phyloP scores from a whole-genome alignment of 2,329 filamentous ascomycete genomes.

The Penicillium sp. region DNA sequence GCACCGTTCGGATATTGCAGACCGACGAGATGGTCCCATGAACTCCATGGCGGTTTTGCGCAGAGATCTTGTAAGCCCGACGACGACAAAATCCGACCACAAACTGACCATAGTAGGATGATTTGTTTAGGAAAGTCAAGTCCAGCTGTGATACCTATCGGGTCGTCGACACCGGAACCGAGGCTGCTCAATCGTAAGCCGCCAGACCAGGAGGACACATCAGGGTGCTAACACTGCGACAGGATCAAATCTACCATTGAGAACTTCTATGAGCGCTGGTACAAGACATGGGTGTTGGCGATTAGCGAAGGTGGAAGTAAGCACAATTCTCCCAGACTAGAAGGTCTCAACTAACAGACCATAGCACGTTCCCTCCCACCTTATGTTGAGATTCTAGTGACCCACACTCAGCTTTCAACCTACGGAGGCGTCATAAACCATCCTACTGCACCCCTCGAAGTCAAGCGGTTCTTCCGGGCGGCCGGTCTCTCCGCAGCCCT shows the following conservation, averaged over 20 bases:
- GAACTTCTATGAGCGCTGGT: conserved; percentile 66
- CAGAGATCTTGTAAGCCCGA: conserved; percentile 60
- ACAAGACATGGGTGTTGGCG: conserved; percentile 60
- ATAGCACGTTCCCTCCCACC: conserved; percentile 56
- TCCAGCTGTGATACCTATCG: conserved; percentile 42
- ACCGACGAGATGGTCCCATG: conserved; percentile 68
- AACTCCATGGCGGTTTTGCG: conserved; percentile 70
- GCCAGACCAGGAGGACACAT: neutral
- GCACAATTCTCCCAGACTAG: conserved; percentile 4
- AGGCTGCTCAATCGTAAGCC: conserved; percentile 35
- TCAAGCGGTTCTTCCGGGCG: conserved; percentile 71
- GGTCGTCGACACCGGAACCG: conserved; percentile 30
- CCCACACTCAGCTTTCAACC: conserved; percentile 71
- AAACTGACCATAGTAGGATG: conserved; percentile 27
- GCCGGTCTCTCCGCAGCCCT: conserved; percentile 70
- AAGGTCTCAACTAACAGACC: neutral
- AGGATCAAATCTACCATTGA: conserved; percentile 62
- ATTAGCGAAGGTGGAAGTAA: conserved; percentile 57
- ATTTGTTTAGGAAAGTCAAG: conserved; percentile 30
- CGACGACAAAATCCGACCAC: neutral
- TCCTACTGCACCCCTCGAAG: conserved; percentile 67
- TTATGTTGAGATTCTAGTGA: conserved; percentile 73
- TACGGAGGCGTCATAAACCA: conserved; percentile 75
- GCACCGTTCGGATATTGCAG: conserved; percentile 64
- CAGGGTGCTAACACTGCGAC: conserved; percentile 3